Conservation (phyloP, 2,329 filamentous ascomycete species). For the Neofusicoccum parvum region DNA sequence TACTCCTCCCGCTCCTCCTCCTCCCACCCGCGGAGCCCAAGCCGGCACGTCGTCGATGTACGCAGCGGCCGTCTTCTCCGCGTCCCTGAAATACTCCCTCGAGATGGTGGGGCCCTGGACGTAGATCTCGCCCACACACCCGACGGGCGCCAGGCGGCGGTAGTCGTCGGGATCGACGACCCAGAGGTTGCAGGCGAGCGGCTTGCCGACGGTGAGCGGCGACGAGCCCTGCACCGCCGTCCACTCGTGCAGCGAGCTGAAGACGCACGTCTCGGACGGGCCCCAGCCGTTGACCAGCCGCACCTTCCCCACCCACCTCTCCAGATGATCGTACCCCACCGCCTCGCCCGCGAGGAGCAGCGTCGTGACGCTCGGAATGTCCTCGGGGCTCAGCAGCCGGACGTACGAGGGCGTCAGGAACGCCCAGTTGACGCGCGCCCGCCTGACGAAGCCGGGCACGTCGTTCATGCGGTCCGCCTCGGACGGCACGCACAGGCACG, state of each 20-base stretch:
- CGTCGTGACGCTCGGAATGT: slow-evolving; percentile 44
- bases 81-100: slow-evolving; percentile 37
- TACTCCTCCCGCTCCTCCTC: no score
- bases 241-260: neutral
- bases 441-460: slow-evolving; percentile 29
- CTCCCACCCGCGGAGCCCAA: slow-evolving; percentile 25
- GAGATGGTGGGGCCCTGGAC: slow-evolving; percentile 39
- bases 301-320: neutral
- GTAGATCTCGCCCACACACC: slow-evolving; percentile 37
- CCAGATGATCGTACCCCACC: slow-evolving; percentile 23
- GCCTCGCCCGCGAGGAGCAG: slow-evolving; percentile 38
- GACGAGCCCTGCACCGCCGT: neutral
- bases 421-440: slow-evolving; percentile 32
- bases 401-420: slow-evolving; percentile 42
- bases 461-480: slow-evolving; percentile 47
- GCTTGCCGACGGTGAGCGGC: neutral
- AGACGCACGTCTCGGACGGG: slow-evolving; percentile 4
- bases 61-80: slow-evolving; percentile 33
- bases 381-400: slow-evolving; percentile 39
- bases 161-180: slow-evolving; percentile 36
- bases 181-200: slow-evolving; percentile 25
- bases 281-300: slow-evolving; percentile 2
- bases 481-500: slow-evolving; percentile 40
- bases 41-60: slow-evolving; percentile 33
- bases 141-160: slow-evolving; percentile 37